Evolutionary conservation across 345 rosid genomes (phyloP), one percentile per base, ranked within the genome.

Genomic region (Salix caprea): DNA sequence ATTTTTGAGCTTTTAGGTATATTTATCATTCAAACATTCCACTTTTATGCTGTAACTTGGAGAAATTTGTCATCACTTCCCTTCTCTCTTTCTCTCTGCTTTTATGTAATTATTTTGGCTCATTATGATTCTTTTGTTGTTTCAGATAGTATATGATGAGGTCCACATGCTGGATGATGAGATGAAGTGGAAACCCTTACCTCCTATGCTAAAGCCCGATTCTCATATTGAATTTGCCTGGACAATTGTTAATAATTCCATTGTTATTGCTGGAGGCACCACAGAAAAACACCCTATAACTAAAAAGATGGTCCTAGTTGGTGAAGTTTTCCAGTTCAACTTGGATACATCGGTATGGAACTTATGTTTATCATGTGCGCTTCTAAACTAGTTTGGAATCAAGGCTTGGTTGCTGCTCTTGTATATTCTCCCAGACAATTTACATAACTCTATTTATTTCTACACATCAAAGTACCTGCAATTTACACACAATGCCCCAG

Each of bases 191-290:
- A 92, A 91, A 84, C 83, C 76, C 10, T 74, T 92, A 70, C 90
- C 97, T 79, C 65, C 97, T 0, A 88, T 95, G 96, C 97, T 92
- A 61, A 95, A 95, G 80, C 94, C 99, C 0, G 91, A 93, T 80
- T 93, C 98, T 16, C 99, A 96, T 80, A 91, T 96, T 39, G 98
- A 96, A 74, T 96, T 93, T 84, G 98, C 98, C 79, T 96, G 99
- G 99, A 81, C 80, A 19, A 71, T 91, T n/a, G 98, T 93, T 76
- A 91, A 96, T 82, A 87, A 90, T 83, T 93, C 99, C 46, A 86
- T 92, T 30, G 85, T 96, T 52, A 86, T 96, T 44, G 91, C 85
- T 64, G 99, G 98, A 83, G 99, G 99, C 85, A 91, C 99, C 36
- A 93, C 97, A 44, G 98, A 93, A 74, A 96, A 92, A 82, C 99